Percentiles rank a stretch among this genome's conserved stretches.
Evolutionary conservation across 306 rosid species (phyloP).

Genomic region (Dalbergia cochinchinensis): DNA sequence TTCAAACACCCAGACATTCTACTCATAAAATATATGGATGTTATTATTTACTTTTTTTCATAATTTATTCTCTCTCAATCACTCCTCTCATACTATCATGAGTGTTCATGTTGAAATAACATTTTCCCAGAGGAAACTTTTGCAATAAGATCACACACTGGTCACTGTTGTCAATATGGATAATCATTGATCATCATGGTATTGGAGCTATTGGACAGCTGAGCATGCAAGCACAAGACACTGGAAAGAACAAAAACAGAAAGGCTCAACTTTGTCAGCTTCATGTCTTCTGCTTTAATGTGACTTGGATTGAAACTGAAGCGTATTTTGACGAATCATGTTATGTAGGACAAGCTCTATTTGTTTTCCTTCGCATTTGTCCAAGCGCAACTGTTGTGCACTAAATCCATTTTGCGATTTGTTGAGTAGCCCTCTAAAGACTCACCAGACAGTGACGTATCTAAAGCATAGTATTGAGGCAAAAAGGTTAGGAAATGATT

Average conservation of each 20-base stretch:
- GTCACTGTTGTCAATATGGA: neutral
- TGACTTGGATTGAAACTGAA: neutral
- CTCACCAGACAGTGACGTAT: neutral
- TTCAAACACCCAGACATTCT: too few relatives aligned
- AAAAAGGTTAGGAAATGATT: neutral
- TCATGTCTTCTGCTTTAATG: neutral
- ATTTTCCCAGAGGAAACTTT: neutral
- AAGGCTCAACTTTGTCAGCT: neutral
- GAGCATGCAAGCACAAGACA: neutral
- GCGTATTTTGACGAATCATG: constrained; percentile 21
- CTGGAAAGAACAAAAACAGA: neutral
- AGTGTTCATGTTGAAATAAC: too few relatives aligned
- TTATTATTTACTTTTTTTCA: too few relatives aligned
- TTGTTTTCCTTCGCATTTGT: neutral
- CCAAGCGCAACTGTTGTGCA: neutral
- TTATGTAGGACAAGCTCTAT: constrained; percentile 20
- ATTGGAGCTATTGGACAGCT: neutral
- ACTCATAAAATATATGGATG: too few relatives aligned
- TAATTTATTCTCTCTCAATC: too few relatives aligned
- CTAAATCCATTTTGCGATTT: neutral
- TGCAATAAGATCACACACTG: neutral
- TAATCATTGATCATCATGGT: neutral
- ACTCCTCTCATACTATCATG: too few relatives aligned
- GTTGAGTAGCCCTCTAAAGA: constrained; percentile 5
- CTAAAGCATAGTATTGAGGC: neutral